Conservation (phyloP, 2,329 filamentous ascomycete genomes). For the Xylariaceae sp. region DNA sequence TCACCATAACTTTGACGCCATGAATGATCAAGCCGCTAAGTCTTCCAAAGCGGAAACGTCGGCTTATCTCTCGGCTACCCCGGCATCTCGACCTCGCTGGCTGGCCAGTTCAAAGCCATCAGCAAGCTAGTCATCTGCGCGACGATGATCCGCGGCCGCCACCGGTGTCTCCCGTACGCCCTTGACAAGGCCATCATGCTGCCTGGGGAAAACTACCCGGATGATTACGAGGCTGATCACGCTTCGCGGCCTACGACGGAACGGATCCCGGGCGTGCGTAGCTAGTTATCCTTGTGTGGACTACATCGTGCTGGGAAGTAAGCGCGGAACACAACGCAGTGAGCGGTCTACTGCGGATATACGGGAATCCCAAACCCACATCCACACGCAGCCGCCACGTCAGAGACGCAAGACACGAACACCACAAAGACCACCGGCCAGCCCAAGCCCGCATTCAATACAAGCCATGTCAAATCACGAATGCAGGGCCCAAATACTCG, state of each 20-base stretch:
- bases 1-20: neutral
- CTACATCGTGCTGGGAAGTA: too few species aligned
- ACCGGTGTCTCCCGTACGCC: slow-evolving; percentile 51
- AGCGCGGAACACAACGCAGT: too few species aligned
- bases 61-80: slow-evolving; percentile 45
- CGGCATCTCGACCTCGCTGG: slow-evolving; percentile 42
- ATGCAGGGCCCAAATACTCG: too few species aligned
- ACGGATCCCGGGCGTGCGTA: too few species aligned
- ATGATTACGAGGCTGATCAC: neutral
- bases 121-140: slow-evolving; percentile 53
- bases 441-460: too few species aligned
- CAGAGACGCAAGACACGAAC: too few species aligned
- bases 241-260: neutral
- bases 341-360: too few species aligned
- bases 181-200: slow-evolving; percentile 38
- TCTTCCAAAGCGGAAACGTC: slow-evolving; percentile 33
- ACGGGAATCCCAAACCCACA: too few species aligned
- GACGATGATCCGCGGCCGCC: slow-evolving; percentile 53
- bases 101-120: slow-evolving; percentile 43
- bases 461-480: too few species aligned
- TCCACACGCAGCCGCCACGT: too few species aligned
- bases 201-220: neutral
- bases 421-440: too few species aligned
- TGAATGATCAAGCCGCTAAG: neutral
- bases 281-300: too few species aligned